Evolutionary conservation across 2,329 filamentous ascomycete genomes (phyloP).

Genomic region (Aureobasidium mangrovei): DNA sequence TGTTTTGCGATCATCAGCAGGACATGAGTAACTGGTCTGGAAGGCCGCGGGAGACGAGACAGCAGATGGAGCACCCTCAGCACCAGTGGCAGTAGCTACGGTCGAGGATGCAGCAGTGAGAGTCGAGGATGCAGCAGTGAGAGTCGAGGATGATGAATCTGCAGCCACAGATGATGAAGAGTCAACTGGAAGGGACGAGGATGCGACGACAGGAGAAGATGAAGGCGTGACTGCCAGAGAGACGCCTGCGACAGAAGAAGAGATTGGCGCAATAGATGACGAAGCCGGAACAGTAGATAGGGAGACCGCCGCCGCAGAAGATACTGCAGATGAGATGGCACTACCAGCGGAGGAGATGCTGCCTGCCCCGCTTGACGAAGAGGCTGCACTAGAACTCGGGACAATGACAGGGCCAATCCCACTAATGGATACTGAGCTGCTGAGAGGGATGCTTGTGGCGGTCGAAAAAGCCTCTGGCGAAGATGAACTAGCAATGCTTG

Average conservation of each 20-base stretch:
- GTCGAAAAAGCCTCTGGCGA: no score
- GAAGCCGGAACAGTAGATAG: no score
- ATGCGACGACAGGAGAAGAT: neutral
- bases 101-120: neutral
- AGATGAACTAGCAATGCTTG: no score
- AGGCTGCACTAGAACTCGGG: neutral
- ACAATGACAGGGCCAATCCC: slow-evolving; percentile 6
- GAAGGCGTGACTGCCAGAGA: no score
- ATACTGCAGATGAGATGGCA: no score
- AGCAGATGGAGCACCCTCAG: neutral
- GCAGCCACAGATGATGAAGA: neutral
- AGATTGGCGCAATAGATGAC: neutral
- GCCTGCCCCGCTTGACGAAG: neutral
- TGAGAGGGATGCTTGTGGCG: neutral
- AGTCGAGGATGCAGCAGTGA: neutral
- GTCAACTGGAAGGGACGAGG: neutral
- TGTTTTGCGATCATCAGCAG: neutral
- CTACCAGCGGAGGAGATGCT: neutral
- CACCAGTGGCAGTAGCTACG: neutral
- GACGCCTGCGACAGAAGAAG: neutral
- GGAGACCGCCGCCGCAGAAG: no score
- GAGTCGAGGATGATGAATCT: neutral
- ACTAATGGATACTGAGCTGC: neutral
- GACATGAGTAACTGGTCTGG: slow-evolving; percentile 8
- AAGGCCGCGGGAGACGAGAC: neutral